phyloP scores from a whole-genome alignment of 2,329 filamentous ascomycete genomes.

The Escovopsis weberi region DNA sequence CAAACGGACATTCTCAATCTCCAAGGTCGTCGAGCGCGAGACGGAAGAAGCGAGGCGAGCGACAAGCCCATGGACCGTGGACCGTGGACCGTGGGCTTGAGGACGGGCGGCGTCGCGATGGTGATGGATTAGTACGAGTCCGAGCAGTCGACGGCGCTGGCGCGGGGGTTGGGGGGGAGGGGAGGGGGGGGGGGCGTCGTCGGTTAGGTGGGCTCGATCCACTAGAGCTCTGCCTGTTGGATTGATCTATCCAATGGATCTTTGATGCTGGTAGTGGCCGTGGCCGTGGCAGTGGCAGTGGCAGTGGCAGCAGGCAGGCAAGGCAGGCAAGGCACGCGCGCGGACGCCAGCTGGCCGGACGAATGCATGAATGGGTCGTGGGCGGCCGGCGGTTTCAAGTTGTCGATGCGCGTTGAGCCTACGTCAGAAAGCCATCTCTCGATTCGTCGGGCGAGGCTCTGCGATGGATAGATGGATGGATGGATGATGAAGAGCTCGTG shows the following conservation, averaged over 20 bases:
- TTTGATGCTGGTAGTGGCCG: too few relatives aligned
- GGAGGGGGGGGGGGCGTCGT: too few relatives aligned
- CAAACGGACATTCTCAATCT: slow-evolving; percentile 13
- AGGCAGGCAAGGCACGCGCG: slow-evolving; percentile 1
- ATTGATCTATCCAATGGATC: too few relatives aligned
- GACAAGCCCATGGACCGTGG: not conserved
- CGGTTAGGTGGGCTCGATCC: not conserved
- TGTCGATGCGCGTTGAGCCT: slow-evolving; percentile 5
- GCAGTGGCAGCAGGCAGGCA: not conserved
- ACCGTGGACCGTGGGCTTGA: not conserved
- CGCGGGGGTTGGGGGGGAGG: too few relatives aligned
- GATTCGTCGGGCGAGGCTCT: not conserved
- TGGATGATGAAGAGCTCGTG: not conserved
- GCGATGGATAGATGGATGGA: not conserved
- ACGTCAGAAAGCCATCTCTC: not conserved
- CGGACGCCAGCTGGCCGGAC: slow-evolving; percentile 2
- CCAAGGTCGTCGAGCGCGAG: slow-evolving; percentile 1
- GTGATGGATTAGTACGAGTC: not conserved
- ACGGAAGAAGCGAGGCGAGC: not conserved
- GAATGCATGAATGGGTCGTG: not conserved
- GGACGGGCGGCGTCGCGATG: slow-evolving; percentile 5
- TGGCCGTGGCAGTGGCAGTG: not conserved
- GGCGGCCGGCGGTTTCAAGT: not conserved
- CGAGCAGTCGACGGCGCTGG: too few relatives aligned
- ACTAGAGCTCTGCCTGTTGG: too few relatives aligned